phyloP scores from a whole-genome alignment of 192 early-diverging fungal species.

The Coemansia sp. region DNA sequence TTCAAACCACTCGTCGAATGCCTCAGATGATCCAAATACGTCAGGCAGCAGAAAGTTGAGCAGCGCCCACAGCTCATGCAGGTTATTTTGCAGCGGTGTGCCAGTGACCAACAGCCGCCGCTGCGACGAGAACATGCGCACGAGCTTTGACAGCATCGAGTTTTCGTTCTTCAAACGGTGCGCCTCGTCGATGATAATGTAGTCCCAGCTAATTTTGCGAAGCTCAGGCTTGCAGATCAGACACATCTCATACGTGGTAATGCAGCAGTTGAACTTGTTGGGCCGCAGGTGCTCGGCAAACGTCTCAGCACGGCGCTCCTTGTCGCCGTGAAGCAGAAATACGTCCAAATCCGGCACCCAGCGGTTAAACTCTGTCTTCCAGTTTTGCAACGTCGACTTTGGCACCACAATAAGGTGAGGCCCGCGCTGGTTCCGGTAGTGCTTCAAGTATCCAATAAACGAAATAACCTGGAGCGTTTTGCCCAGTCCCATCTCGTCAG shows the following conservation, averaged over 20 bases:
- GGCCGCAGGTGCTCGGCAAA: conserved; percentile 59
- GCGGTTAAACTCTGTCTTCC: conserved; percentile 84
- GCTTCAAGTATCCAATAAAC: conserved; percentile 93
- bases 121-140: conserved; percentile 82
- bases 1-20: conserved; percentile 94
- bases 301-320: conserved; percentile 69
- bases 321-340: conserved; percentile 89
- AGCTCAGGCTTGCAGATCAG: conserved; percentile 84
- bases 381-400: conserved; percentile 96
- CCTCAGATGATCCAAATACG: conserved; percentile 89
- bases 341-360: conserved; percentile 90
- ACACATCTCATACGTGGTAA: conserved; percentile 97
- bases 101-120: conserved; percentile 92
- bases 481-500: conserved; percentile 98
- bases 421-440: conserved; percentile 69
- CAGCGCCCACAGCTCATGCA: conserved; percentile 98
- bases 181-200: conserved; percentile 80
- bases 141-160: conserved; percentile 92
- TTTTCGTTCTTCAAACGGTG: conserved; percentile 91
- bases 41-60: conserved; percentile 97
- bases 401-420: conserved; percentile 96
- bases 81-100: conserved; percentile 95
- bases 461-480: conserved; percentile 97
- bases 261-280: conserved; percentile 82
- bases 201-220: conserved; percentile 75